Conservation (phyloP, 441 rosid species). For the Erodium moschatum region DNA sequence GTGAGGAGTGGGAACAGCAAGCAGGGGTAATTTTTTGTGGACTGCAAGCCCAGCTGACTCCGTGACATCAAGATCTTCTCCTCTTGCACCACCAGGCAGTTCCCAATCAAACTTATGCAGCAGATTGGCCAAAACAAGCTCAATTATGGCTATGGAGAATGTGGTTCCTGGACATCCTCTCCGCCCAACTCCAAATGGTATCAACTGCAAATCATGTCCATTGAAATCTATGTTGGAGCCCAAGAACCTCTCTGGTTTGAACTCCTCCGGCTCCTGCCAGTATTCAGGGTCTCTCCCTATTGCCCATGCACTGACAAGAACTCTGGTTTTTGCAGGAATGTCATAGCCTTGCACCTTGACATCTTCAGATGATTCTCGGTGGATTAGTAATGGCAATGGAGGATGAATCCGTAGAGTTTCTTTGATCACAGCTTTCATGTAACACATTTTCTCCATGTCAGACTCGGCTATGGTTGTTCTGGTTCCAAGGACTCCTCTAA, state of each 20-base stretch:
- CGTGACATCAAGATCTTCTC: constrained; percentile 13
- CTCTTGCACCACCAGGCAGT: constrained; percentile 14
- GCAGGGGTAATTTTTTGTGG: constrained; percentile 18
- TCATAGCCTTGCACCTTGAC: constrained; percentile 16
- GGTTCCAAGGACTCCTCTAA: not conserved
- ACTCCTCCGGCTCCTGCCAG: constrained; percentile 16
- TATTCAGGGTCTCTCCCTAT: not conserved
- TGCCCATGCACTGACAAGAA: not conserved
- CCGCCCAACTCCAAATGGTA: constrained; percentile 19
- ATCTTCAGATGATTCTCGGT: not conserved
- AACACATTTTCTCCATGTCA: not conserved
- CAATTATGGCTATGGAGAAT: constrained; percentile 17
- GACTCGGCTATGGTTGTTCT: constrained; percentile 1
- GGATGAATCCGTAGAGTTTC: constrained; percentile 10
- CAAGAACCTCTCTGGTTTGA: constrained; percentile 17
- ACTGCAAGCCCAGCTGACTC: constrained; percentile 13
- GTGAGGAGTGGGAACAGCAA: constrained; percentile 17
- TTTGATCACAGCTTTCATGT: constrained; percentile 12
- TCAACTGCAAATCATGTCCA: constrained; percentile 14
- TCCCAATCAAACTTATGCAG: constrained; percentile 25
- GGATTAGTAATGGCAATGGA: constrained; percentile 12
- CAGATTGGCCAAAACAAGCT: constrained; percentile 23
- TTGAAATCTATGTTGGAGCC: constrained; percentile 10
- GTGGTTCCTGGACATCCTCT: constrained; percentile 22
- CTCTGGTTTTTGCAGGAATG: constrained; percentile 12